Evolutionary conservation across 2,329 filamentous ascomycete genomes (phyloP), one percentile per base, ranked within the genome.

Genomic region (Leptographium wingfieldii): DNA sequence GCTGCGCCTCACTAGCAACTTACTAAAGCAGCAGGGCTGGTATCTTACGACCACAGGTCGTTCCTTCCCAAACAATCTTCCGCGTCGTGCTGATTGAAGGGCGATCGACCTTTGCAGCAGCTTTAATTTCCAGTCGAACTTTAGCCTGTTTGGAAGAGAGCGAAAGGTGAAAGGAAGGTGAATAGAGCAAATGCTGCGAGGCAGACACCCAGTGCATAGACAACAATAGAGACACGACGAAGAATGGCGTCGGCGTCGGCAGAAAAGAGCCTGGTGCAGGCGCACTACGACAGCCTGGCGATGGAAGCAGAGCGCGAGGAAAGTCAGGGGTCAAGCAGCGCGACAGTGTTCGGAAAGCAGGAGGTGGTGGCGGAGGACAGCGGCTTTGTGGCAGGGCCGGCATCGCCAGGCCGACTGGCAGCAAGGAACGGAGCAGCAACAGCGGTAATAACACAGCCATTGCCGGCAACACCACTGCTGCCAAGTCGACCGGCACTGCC

Each of bases 401-500:
- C 43, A 6, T 46, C 43, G 43, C 43, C 38, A 16, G 38, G 38
- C 12, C 38, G 38, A 9, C 14, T 16, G 38, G 38, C 12, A 16
- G 38, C 38, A 16, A 10, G 33, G 2, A 35, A 11, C 33, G 29
- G 29, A 51, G 48, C 22, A 12, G 25, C 11, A 27, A 11, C 33
- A 27, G 48, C 27, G 11, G 25, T 5, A 22, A 31, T 40, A 40
- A 33, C 9, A 25, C 48, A 27, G 48, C 22, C 48, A 27, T 14
- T 22, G 27, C 2, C 25, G 22, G n/a, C 7, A 9, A 27, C 48
- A 16, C 48, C 48, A 12, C 25, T 11, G 27, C 48, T 16, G 48
- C 25, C 22, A 12, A 54, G 16, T 38, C 25, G 40, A 29, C 40
- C 22, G 11, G 52, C 49, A 6, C 71, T 70, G 19, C 72, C 72